phyloP scores from a whole-genome alignment of 2,329 filamentous ascomycete species.

The Cercospora sp. region DNA sequence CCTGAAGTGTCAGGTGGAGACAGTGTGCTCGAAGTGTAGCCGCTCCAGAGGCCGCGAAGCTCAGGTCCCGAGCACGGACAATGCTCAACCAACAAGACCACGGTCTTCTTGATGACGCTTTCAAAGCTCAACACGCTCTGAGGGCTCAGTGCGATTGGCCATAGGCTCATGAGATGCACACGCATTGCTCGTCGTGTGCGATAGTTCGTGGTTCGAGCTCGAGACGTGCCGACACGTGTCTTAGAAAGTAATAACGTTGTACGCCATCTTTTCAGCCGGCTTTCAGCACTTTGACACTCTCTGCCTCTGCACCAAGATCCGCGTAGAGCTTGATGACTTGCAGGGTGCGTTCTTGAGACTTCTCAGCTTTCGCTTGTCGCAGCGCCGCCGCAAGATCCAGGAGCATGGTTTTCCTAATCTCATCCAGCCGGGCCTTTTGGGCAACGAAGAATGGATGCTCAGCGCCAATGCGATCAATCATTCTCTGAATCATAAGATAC shows the following conservation, averaged over 20 bases:
- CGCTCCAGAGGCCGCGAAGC: not conserved
- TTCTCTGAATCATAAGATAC: constrained; percentile 57
- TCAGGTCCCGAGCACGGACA: not conserved
- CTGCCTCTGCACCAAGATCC: constrained; percentile 60
- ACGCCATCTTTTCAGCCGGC: constrained; percentile 27
- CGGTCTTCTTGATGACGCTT: not conserved
- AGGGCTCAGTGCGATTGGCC: not conserved
- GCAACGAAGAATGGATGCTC: constrained; percentile 64
- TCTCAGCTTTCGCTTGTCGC: constrained; percentile 54
- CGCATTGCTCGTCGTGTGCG: not conserved
- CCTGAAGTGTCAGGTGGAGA: not conserved
- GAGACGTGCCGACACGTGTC: not conserved
- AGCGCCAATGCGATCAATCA: constrained; percentile 54
- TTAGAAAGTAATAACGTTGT: not conserved
- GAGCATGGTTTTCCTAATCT: constrained; percentile 62
- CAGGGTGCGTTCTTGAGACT: constrained; percentile 49
- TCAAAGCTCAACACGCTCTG: not conserved
- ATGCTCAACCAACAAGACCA: not conserved
- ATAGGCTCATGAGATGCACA: not conserved
- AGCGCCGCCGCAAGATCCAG: constrained; percentile 65
- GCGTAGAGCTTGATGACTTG: constrained; percentile 61
- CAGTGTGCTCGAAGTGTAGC: not conserved
- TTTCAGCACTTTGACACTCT: constrained; percentile 60
- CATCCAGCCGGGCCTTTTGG: constrained; percentile 57
- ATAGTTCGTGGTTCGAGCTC: not conserved